These are phyloP conservation scores for Astraeus odoratus DNA, from an alignment of 768 basidiomycete species.

Conservation along the genomic window DNA sequence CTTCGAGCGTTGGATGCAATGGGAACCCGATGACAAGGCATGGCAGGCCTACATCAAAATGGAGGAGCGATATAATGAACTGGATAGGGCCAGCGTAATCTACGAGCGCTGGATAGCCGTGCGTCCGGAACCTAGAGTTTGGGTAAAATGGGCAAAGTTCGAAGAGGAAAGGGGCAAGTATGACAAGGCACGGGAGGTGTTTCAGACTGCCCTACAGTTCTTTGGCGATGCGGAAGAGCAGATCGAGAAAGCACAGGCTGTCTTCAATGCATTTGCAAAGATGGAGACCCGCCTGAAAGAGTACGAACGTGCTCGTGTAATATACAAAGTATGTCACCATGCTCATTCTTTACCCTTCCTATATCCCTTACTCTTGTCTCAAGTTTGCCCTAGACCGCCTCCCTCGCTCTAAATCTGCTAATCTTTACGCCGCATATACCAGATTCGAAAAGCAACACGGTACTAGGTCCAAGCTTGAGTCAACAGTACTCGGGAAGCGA, in stretches of 20 bases:
- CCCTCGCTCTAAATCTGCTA: constrained; percentile 84
- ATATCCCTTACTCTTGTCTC: background rate
- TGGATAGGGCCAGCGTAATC: constrained; percentile 85
- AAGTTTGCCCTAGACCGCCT: constrained; percentile 94
- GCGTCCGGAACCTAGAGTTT: constrained; percentile 67
- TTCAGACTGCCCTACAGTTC: constrained; percentile 86
- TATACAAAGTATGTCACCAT: constrained; percentile 75
- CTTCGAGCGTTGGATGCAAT: constrained; percentile 99
- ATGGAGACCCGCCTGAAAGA: constrained; percentile 98
- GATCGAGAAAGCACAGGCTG: constrained; percentile 83
- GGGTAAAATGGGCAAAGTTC: constrained; percentile 84
- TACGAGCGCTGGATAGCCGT: constrained; percentile 89
- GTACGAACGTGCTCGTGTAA: constrained; percentile 92
- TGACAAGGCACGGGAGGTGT: constrained; percentile 78
- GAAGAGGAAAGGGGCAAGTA: constrained; percentile 67
- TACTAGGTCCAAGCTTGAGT: constrained; percentile 77
- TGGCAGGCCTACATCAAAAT: constrained; percentile 99
- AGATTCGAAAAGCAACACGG: constrained; percentile 99
- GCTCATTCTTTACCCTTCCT: too few species aligned
- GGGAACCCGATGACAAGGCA: constrained; percentile 99
- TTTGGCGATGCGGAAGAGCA: constrained; percentile 86
- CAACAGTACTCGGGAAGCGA: constrained; percentile 94
- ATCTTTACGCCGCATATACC: constrained; percentile 87
- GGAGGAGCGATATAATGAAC: constrained; percentile 88
- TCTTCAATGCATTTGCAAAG: constrained; percentile 89